phyloP scores from a whole-genome alignment of 225 moss, liverwort and hornwort species.

The Bryoerythrophyllum caledonicum region DNA sequence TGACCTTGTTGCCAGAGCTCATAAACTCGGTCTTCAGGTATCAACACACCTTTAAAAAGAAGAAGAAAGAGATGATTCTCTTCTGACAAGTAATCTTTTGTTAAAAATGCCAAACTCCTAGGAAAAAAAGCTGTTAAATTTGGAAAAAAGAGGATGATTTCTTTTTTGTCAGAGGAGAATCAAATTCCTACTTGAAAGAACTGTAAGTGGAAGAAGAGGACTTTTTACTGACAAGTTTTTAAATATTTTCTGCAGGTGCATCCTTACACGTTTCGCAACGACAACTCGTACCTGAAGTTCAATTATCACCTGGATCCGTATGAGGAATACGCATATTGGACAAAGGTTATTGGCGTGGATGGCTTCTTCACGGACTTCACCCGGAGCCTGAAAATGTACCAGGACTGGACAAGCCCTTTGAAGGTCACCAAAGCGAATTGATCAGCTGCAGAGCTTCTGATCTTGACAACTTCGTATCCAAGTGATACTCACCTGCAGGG shows the following conservation, averaged over 20 bases:
- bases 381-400: constrained; percentile 52
- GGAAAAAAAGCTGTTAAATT: no score
- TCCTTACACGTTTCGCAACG: constrained; percentile 93
- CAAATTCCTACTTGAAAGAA: no score
- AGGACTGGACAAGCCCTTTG: constrained; percentile 65
- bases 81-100: background rate
- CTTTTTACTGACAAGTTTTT: background rate
- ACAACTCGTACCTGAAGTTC: constrained; percentile 63
- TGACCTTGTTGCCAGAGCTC: constrained; percentile 71
- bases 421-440: constrained; percentile 28
- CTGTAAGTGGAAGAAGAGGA: background rate
- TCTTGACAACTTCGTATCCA: constrained; percentile 24
- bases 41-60: no score
- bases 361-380: constrained; percentile 95
- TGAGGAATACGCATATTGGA: constrained; percentile 82
- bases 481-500: background rate
- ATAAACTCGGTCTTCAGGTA: constrained; percentile 67
- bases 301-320: constrained; percentile 81
- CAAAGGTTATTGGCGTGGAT: constrained; percentile 53
- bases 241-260: constrained; percentile 67
- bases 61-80: background rate
- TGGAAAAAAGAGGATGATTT: no score
- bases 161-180: no score
- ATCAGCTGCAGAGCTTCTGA: constrained; percentile 33
- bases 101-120: no score